These are phyloP conservation scores for Talaromyces trachyspermus DNA, from an alignment of 495 filamentous ascomycete species.

Conservation along the genomic window DNA sequence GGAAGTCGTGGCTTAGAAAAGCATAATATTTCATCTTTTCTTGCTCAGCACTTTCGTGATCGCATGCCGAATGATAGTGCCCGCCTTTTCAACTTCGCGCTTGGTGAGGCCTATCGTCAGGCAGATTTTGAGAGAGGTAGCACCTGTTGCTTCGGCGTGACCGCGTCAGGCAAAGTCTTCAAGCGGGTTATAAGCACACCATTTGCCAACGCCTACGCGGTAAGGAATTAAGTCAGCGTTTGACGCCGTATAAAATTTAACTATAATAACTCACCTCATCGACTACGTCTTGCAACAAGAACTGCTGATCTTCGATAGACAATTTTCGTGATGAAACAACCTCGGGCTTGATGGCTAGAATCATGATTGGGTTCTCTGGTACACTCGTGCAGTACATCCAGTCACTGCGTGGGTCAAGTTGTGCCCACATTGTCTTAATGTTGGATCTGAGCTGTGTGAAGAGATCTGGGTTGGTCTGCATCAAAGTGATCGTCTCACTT, in stretches of 20 bases:
- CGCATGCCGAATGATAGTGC: conserved; percentile 79
- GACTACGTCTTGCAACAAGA: conserved; percentile 77
- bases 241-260: too few relatives aligned
- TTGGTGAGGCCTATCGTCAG: conserved; percentile 78
- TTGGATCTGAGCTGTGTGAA: conserved; percentile 71
- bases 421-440: conserved; percentile 70
- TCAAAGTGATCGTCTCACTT: conserved; percentile 73
- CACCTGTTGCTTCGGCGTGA: conserved; percentile 56
- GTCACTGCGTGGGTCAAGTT: conserved; percentile 88
- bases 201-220: conserved; percentile 68
- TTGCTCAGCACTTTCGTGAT: conserved; percentile 78
- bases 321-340: conserved; percentile 64
- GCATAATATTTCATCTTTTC: conserved; percentile 34
- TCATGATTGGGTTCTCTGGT: conserved; percentile 76
- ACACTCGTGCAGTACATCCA: conserved; percentile 81
- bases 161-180: conserved; percentile 63
- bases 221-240: too few relatives aligned
- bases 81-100: conserved; percentile 93
- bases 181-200: conserved; percentile 81
- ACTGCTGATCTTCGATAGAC: conserved; percentile 69
- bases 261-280: conserved; percentile 75
- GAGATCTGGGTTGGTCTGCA: conserved; percentile 77
- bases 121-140: conserved; percentile 84
- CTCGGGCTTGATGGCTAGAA: conserved; percentile 80
- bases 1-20: too few relatives aligned